phyloP scores from a whole-genome alignment of 176 grass and related monocot species.

The maize (Zea mays) region DNA sequence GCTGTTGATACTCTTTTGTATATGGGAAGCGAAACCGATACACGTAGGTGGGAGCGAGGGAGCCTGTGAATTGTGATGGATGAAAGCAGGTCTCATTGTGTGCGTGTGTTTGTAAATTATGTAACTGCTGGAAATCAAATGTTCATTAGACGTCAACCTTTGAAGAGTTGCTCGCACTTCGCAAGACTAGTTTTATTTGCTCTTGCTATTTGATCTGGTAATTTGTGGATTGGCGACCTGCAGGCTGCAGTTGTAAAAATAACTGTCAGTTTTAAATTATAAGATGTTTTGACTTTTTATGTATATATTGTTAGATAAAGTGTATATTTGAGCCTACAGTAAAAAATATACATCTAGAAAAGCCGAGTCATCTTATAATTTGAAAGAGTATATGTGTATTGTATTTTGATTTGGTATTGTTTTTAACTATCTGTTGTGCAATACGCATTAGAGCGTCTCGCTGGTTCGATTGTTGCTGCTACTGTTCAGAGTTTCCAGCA shows the following conservation, averaged over 20 bases:
- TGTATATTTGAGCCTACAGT: no score
- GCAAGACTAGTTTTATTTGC: neutral
- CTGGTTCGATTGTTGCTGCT: neutral
- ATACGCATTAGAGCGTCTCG: no score
- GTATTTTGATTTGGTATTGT: neutral
- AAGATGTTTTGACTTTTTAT: neutral
- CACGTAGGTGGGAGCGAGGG: slow-evolving; percentile 30
- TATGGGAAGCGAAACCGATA: slow-evolving; percentile 25
- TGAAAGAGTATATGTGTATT: neutral
- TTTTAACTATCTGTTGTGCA: neutral
- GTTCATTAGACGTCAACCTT: neutral
- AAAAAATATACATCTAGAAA: no score
- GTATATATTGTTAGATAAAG: neutral
- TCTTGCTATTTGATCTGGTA: neutral
- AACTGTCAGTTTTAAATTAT: neutral
- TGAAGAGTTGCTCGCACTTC: neutral
- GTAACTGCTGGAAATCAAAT: slow-evolving; percentile 26
- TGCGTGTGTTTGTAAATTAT: slow-evolving; percentile 47
- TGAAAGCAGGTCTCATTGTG: slow-evolving; percentile 10
- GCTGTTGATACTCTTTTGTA: slow-evolving; percentile 44
- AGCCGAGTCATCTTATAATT: neutral
- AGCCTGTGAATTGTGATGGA: slow-evolving; percentile 25
- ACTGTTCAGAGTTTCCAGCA: neutral
- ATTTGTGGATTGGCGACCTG: neutral
- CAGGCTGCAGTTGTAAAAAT: neutral